Percentiles rank a stretch among this genome's conserved stretches.
Conservation (phyloP, 495 filamentous ascomycete species). For the Parmelia sp. region DNA sequence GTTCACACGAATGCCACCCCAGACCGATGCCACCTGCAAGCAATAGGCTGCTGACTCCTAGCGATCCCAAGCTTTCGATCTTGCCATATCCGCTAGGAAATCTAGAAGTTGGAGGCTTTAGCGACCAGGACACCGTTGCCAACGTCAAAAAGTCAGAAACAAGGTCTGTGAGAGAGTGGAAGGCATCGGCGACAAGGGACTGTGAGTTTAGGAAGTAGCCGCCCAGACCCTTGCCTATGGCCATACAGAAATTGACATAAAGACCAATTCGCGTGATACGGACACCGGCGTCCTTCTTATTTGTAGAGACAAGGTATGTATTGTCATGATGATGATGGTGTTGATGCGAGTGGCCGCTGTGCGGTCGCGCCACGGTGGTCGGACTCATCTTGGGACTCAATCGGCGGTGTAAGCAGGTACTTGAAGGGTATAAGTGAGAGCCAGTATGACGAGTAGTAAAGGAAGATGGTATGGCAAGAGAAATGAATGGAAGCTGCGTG, state of each 20-base stretch:
- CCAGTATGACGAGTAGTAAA: conserved; percentile 6
- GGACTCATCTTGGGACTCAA: conserved; percentile 20
- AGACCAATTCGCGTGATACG: conserved; percentile 90
- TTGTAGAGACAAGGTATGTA: conserved; percentile 76
- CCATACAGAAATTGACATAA: conserved; percentile 89
- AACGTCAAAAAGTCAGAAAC: conserved; percentile 92
- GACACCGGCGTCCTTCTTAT: conserved; percentile 90
- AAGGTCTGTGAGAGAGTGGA: conserved; percentile 89
- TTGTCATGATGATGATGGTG: conserved; percentile 82
- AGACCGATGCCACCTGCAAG: conserved; percentile 85
- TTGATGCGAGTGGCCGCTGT: conserved; percentile 35
- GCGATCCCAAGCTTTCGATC: conserved; percentile 87
- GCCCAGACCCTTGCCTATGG: conserved; percentile 81
- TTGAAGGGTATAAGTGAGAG: not conserved
- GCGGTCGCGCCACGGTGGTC: conserved; percentile 18
- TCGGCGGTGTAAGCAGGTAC: not conserved
- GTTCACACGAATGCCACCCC: conserved; percentile 69
- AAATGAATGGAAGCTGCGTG: not conserved
- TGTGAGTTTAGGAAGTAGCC: conserved; percentile 93
- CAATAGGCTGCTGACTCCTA: conserved; percentile 87
- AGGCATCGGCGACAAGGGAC: conserved; percentile 87
- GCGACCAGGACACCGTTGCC: conserved; percentile 83
- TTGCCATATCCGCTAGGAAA: conserved; percentile 95
- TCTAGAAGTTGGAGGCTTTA: conserved; percentile 69
- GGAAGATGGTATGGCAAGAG: not conserved